phyloP scores from a whole-genome alignment of 2,329 filamentous ascomycete genomes.

The Fusarium brevicatenulatum region DNA sequence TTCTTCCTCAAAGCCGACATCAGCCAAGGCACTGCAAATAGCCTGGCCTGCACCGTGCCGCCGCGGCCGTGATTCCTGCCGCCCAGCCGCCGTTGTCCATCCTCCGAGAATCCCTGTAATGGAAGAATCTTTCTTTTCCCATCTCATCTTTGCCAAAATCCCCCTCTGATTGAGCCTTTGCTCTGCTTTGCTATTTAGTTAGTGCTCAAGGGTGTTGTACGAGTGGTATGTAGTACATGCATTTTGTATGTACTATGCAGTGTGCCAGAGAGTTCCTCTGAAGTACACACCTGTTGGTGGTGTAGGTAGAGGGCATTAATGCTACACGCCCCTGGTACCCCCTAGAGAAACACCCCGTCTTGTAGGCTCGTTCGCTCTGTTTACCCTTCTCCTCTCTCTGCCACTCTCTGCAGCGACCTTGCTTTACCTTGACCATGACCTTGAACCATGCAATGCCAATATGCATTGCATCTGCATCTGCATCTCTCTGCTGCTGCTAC shows the following conservation, averaged over 20 bases:
- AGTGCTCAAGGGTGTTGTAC: conserved; percentile 18
- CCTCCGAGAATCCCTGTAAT: conserved; percentile 4
- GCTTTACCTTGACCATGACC: conserved; percentile 19
- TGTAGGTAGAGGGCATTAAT: background rate
- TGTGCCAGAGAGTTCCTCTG: conserved; percentile 21
- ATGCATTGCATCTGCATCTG: conserved; percentile 21
- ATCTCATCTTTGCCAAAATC: background rate
- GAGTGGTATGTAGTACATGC: conserved; percentile 9
- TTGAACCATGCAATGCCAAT: conserved; percentile 23
- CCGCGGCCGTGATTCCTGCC: conserved; percentile 35
- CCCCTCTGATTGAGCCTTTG: background rate
- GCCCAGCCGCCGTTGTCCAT: conserved; percentile 29
- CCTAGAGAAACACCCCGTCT: conserved; percentile 15
- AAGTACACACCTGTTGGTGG: conserved; percentile 10
- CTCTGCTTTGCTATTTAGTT: conserved; percentile 2
- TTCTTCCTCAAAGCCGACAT: background rate
- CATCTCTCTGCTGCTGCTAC: conserved; percentile 21
- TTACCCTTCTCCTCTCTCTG: conserved; percentile 7
- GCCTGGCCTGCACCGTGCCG: conserved; percentile 16
- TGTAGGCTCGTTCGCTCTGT: conserved; percentile 3
- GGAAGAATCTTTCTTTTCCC: conserved; percentile 9
- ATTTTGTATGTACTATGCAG: conserved; percentile 12
- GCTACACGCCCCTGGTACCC: conserved; percentile 8
- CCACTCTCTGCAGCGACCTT: background rate
- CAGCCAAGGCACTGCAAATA: conserved; percentile 11